Evolutionary conservation across 78 protist genomes (phyloP), one percentile per base, ranked within the genome.

Genomic region (Dictyostelium intermedium): DNA sequence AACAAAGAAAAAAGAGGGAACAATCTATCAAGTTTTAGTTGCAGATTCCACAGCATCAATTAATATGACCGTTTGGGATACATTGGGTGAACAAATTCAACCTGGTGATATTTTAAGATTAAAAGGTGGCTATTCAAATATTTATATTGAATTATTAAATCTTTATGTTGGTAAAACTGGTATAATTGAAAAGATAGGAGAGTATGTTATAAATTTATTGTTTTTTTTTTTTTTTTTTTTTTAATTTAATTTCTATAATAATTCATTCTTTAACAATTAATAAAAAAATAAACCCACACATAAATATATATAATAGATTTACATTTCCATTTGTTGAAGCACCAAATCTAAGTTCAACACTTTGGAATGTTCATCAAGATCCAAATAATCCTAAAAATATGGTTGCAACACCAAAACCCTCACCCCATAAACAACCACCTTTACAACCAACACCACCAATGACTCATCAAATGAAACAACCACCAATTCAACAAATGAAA

Each of bases 81-180:
- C 23, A 13, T 14, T 30, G 43, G 94, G 94, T 47, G 94, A 89
- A 56, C 94, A 89, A 47, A 85, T 70, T 8, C 85, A 80, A 80
- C 94, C 94, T 20, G 94, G 94, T 50, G 94, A 89, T 50, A 89
- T 89, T 14, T 84, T 89, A 18, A 78, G 94, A 45, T n/a, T 89
- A 50, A 30, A 74, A 35, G 94, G 87, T n/a, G 94, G 94, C 5
- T 89, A 89, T 89, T 50, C 87, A 37, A 76, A 84, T 11, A 78
- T 89, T 3, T 89, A 79, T 25, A 83, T 63, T 27, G 94, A 89
- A 2, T 56, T 81, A 50, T 70, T 80, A 45, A 76, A 63, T 80
- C 66, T 89, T 6, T 89, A 89, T 80, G 94, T 63, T 32, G 94
- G 94, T 27, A 89, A 89, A 69, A 69, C 83, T 32, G 94, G 94